Evolutionary conservation across 169 alveolate species (phyloP), one percentile per base, ranked within the genome.

Genomic region (Theileria annulata): DNA sequence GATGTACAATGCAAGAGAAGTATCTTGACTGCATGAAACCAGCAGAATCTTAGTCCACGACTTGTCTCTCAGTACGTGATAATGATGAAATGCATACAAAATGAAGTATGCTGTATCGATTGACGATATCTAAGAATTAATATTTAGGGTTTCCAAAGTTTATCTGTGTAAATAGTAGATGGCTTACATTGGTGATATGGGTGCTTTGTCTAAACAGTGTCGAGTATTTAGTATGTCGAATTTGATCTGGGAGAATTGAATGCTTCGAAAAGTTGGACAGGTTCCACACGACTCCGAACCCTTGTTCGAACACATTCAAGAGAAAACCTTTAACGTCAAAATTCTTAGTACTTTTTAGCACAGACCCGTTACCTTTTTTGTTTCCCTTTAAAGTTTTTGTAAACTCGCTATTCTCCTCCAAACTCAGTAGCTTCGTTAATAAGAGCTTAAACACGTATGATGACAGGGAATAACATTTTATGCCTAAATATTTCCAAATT

Each of bases 211-310:
- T 35, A 35, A 58, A 72, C 31, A 58, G 33, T 19, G 42, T 27
- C 1, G 79, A 51, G 37, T 42, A 51, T 35, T 72, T 72, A 1
- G 69, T 56, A 35, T 72, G 59, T 31, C 79, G 15, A 27, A 72
- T 72, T 19, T 72, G 71, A 35, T 72, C 79, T 56, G 79, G 79
- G n/a, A 72, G 71, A 15, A 72, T 30, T 28, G 71, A 72, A 37
- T 72, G 79, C 54, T 72, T 72, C 2, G 69, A 56, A 33, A 72
- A 58, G 35, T 42, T 72, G 1, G 79, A 72, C 35, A 72, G 28
- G 35, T 75, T 75, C 89, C 89, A 82, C 30, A 69, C 80, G 15
- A 74, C 49, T n/a, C 74, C 86, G 21, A 82, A 82, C 0, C 89
- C 86, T 30, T 49, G 63, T 3, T 49, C 81, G 56, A 82, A 82